A percentile compares a stretch with the other conserved stretches of the same genome.
These are phyloP conservation scores for Penicillium sumatraense DNA, from an alignment of 2,329 filamentous ascomycete species.

Conservation along the genomic window DNA sequence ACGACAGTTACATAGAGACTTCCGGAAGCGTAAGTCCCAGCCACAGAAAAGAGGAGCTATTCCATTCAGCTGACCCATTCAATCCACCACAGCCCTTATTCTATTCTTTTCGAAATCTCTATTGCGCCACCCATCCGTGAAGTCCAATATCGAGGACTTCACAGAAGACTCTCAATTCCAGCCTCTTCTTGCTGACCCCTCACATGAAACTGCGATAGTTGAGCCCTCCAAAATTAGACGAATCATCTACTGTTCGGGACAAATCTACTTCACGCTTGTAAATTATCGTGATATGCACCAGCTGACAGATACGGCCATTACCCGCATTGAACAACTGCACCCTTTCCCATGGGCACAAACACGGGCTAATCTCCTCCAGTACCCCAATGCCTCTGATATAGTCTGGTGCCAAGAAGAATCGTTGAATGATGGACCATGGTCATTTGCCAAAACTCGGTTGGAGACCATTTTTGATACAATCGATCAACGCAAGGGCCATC, in stretches of 20 bases:
- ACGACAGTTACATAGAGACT: slow-evolving; percentile 96
- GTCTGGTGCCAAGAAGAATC: slow-evolving; percentile 98
- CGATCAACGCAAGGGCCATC: slow-evolving; percentile 83
- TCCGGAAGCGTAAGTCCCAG: slow-evolving; percentile 87
- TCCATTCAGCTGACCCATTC: slow-evolving; percentile 14
- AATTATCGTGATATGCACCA: slow-evolving; percentile 87
- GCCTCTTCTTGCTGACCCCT: slow-evolving; percentile 93
- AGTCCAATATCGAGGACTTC: slow-evolving; percentile 88
- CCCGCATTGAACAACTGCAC: slow-evolving; percentile 95
- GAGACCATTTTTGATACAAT: slow-evolving; percentile 94
- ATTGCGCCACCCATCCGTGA: slow-evolving; percentile 87
- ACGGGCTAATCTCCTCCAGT: slow-evolving; percentile 90
- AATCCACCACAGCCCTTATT: slow-evolving; percentile 68
- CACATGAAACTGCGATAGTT: slow-evolving; percentile 76
- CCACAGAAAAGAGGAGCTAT: background rate
- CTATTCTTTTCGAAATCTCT: slow-evolving; percentile 98
- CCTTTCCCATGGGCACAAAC: slow-evolving; percentile 98
- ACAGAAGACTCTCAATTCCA: slow-evolving; percentile 87
- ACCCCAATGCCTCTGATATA: slow-evolving; percentile 95
- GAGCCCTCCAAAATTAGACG: slow-evolving; percentile 84
- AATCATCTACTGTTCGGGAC: slow-evolving; percentile 89
- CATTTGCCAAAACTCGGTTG: slow-evolving; percentile 90
- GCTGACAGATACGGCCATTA: slow-evolving; percentile 87
- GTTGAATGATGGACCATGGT: slow-evolving; percentile 94
- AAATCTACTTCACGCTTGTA: slow-evolving; percentile 86